Conservation (phyloP, 805 yeast genomes). For the Candida qinlingensis region DNA sequence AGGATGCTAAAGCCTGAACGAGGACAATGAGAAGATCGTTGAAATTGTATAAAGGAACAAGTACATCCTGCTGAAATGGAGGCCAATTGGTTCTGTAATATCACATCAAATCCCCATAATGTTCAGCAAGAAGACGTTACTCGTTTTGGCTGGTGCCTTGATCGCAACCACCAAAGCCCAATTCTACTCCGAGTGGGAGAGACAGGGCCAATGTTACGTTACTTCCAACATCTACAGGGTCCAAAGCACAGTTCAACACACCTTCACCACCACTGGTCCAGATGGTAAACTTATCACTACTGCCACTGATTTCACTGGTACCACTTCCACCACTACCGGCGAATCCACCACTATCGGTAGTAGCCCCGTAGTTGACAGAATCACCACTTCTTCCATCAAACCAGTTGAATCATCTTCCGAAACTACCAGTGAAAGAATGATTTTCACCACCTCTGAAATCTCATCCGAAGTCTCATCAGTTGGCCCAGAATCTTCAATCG, state of each 20-base stretch:
- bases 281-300: too few species aligned
- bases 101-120: neutral
- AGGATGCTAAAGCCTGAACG: too few species aligned
- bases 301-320: too few species aligned
- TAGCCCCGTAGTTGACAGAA: too few species aligned
- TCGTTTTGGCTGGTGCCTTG: neutral
- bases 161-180: neutral
- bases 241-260: neutral
- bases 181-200: neutral
- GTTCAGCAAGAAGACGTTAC: neutral
- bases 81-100: too few species aligned
- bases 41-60: too few species aligned
- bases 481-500: neutral
- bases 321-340: too few species aligned
- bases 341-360: too few species aligned
- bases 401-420: slow-evolving; percentile 1
- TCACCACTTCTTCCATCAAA: too few species aligned
- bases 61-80: too few species aligned
- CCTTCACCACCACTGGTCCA: too few species aligned
- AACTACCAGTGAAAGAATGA: neutral
- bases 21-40: too few species aligned
- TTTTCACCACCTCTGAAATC: neutral
- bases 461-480: neutral
- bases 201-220: slow-evolving; percentile 6
- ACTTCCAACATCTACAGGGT: neutral